These are phyloP conservation scores for Sarocladium kiliense DNA, from an alignment of 2,329 filamentous ascomycete genomes.

Conservation along the genomic window DNA sequence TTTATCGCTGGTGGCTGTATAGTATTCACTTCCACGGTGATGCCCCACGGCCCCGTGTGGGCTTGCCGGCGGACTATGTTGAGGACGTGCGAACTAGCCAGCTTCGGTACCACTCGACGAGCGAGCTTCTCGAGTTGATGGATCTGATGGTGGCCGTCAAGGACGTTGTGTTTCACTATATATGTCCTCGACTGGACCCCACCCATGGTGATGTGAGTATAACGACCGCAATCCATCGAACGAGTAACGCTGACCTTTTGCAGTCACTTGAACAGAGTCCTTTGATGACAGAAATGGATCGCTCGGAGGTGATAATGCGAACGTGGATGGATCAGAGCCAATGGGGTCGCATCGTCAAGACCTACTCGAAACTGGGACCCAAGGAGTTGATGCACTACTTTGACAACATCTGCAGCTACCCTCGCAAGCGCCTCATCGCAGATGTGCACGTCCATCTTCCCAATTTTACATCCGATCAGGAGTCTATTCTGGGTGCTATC, in stretches of 20 bases:
- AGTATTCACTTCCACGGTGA: constrained; percentile 46
- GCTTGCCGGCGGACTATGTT: constrained; percentile 32
- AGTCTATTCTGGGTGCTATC: constrained; percentile 36
- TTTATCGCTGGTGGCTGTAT: constrained; percentile 52
- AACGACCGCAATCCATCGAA: not conserved
- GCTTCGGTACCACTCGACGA: constrained; percentile 38
- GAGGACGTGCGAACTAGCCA: constrained; percentile 37
- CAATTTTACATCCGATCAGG: constrained; percentile 38
- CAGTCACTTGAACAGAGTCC: constrained; percentile 18
- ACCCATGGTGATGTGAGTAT: constrained; percentile 16
- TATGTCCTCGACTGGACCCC: constrained; percentile 40
- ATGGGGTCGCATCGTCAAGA: constrained; percentile 36
- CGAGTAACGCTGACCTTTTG: constrained; percentile 3
- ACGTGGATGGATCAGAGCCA: constrained; percentile 31
- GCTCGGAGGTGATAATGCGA: constrained; percentile 7
- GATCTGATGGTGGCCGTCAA: constrained; percentile 41
- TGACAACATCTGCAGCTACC: constrained; percentile 39
- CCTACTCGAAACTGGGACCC: constrained; percentile 45
- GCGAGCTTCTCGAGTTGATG: constrained; percentile 38
- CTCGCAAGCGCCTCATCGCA: constrained; percentile 37
- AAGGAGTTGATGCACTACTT: constrained; percentile 45
- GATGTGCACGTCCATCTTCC: constrained; percentile 35
- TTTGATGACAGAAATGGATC: constrained; percentile 12
- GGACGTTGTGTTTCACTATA: constrained; percentile 37
- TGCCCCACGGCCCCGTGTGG: constrained; percentile 29